Evolutionary conservation across 2,329 filamentous ascomycete genomes (phyloP).

Genomic region (Aspergillus cejpii): DNA sequence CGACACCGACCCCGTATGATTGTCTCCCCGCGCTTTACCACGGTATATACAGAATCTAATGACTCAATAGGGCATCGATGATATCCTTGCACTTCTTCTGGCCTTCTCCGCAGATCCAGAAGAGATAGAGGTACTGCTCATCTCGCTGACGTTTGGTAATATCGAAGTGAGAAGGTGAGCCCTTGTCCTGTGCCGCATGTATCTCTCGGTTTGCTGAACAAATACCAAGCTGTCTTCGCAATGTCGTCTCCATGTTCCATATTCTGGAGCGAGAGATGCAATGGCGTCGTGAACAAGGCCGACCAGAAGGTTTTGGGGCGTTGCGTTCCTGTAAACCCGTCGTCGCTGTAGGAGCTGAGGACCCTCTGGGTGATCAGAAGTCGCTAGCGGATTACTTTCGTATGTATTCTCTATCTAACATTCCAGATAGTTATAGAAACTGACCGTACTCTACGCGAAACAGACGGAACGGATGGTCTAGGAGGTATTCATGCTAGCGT

Average conservation of each 20-base stretch:
- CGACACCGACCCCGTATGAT: conserved; percentile 79
- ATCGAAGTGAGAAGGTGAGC: conserved; percentile 72
- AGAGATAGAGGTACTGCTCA: conserved; percentile 75
- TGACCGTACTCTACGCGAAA: background rate
- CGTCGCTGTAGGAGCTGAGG: conserved; percentile 78
- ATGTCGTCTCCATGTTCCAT: conserved; percentile 84
- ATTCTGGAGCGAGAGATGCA: conserved; percentile 80
- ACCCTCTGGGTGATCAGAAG: conserved; percentile 75
- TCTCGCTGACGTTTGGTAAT: conserved; percentile 92
- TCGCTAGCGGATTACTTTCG: conserved; percentile 83
- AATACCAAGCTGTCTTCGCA: conserved; percentile 68
- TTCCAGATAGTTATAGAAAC: background rate
- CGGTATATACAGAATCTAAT: background rate
- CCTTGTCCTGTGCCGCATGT: background rate
- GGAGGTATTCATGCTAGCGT: conserved; percentile 61
- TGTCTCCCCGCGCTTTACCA: background rate
- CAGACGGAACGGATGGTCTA: conserved; percentile 69
- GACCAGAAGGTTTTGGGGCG: conserved; percentile 63
- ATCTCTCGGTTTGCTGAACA: conserved; percentile 1
- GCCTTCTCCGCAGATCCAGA: conserved; percentile 74
- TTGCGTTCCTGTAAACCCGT: conserved; percentile 69
- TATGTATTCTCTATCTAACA: conserved; percentile 41
- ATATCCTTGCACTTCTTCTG: conserved; percentile 79
- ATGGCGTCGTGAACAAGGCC: conserved; percentile 68
- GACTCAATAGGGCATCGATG: conserved; percentile 63